Evolutionary conservation across 441 rosid species (phyloP).

Genomic region (Gossypium armourianum): DNA sequence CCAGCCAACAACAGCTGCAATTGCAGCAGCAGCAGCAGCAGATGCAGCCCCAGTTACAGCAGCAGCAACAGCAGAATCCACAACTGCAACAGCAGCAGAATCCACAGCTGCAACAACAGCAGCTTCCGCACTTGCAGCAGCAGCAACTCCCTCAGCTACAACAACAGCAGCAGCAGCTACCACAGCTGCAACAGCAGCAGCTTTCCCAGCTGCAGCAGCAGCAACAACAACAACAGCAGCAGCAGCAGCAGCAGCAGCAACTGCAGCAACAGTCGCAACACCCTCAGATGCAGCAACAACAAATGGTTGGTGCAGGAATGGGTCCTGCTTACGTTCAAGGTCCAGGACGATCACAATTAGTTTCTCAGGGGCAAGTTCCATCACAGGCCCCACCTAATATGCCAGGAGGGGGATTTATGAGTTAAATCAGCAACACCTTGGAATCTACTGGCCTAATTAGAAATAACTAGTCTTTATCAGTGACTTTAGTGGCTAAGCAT

Average conservation of each 20-base stretch:
- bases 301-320: conserved; percentile 69
- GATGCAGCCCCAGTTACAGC: conserved; percentile 20
- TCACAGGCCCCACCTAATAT: conserved; percentile 59
- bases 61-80: conserved; percentile 14
- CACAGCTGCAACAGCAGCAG: conserved; percentile 24
- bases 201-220: conserved; percentile 37
- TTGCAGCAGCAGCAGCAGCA: conserved; percentile 31
- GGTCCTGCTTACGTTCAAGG: conserved; percentile 67
- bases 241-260: conserved; percentile 14
- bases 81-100: conserved; percentile 29
- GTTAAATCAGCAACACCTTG: conserved; percentile 19
- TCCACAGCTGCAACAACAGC: conserved; percentile 27
- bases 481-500: not conserved
- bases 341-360: conserved; percentile 45
- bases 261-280: conserved; percentile 21
- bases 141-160: conserved; percentile 22
- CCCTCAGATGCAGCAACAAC: conserved; percentile 34
- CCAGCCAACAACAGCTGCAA: conserved; percentile 47
- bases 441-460: not conserved
- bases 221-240: conserved; percentile 19
- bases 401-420: conserved; percentile 65
- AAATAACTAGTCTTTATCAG: not conserved
- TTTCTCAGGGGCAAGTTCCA: conserved; percentile 53
- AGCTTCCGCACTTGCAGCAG: conserved; percentile 23
- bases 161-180: conserved; percentile 23